A percentile compares a stretch with the other conserved stretches of the same genome.
Evolutionary conservation across 148 eudicot genomes (phyloP).

Genomic region (Tetragonia tetragonoides): DNA sequence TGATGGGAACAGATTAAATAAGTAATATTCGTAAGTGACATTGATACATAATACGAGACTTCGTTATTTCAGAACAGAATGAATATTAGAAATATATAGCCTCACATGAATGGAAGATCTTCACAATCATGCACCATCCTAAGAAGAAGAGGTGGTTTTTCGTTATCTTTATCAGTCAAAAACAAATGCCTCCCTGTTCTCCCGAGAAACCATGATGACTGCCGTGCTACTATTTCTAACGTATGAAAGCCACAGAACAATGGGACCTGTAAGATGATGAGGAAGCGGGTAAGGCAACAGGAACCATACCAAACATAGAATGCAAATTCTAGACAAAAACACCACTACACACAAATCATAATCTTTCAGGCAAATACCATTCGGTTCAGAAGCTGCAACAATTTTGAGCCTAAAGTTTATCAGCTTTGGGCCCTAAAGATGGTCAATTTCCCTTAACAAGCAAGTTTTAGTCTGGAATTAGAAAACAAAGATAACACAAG

Average conservation of each 20-base stretch:
- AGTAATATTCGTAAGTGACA: not conserved
- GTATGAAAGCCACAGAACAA: conserved; percentile 61
- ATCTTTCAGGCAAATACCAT: too few species aligned
- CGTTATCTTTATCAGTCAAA: conserved; percentile 58
- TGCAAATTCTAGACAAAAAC: not conserved
- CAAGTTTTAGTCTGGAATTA: not conserved
- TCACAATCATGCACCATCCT: conserved; percentile 68
- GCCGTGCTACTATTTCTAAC: conserved; percentile 62
- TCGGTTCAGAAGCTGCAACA: not conserved
- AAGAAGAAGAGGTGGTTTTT: conserved; percentile 74
- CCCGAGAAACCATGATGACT: conserved; percentile 60
- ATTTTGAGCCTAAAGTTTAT: not conserved
- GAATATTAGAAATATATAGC: not conserved
- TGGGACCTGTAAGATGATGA: conserved; percentile 53
- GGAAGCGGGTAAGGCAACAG: not conserved
- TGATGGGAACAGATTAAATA: conserved; percentile 30
- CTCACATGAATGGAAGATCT: conserved; percentile 79
- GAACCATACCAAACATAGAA: not conserved
- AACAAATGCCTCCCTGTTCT: conserved; percentile 80
- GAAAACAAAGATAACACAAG: not conserved
- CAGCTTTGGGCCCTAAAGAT: not conserved
- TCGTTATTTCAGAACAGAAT: not conserved
- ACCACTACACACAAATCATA: not conserved
- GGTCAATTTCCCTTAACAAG: not conserved
- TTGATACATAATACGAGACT: not conserved